Percentiles rank a stretch among this genome's conserved stretches.
These are phyloP conservation scores for Candida hungchunana DNA, from an alignment of 805 yeast species.

Conservation along the genomic window DNA sequence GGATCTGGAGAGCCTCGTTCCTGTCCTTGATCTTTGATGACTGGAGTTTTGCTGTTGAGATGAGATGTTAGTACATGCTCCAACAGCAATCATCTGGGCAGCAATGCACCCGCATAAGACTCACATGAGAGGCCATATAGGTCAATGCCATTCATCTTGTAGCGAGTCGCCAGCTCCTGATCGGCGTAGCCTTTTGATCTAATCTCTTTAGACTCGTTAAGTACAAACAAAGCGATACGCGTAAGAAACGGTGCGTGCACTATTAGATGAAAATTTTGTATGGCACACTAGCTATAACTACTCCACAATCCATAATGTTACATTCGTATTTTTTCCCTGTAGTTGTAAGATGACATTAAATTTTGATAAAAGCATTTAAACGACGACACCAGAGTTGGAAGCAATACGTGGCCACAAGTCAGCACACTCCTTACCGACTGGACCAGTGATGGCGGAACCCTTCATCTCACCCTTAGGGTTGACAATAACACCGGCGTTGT, in stretches of 20 bases:
- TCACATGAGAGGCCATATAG: constrained; percentile 10
- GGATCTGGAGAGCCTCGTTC: constrained; percentile 42
- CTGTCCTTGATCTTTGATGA: constrained; percentile 54
- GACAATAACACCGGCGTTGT: constrained; percentile 99
- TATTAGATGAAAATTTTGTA: constrained; percentile 5
- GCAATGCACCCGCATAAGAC: background rate
- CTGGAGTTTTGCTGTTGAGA: constrained; percentile 28
- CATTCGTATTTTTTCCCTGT: constrained; percentile 22
- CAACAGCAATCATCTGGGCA: background rate
- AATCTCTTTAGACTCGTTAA: no score
- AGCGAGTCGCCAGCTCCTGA: no score
- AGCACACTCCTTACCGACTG: constrained; percentile 99
- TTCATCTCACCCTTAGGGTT: constrained; percentile 99
- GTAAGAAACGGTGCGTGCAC: constrained; percentile 6
- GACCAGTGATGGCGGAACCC: constrained; percentile 99
- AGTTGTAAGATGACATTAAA: constrained; percentile 27
- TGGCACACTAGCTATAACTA: no score
- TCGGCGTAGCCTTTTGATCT: no score
- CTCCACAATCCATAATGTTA: constrained; percentile 19
- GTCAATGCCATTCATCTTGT: constrained; percentile 9
- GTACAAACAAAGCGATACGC: no score
- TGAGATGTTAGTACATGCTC: background rate
- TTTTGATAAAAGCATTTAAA: constrained; percentile 42
- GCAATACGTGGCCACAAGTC: constrained; percentile 99
- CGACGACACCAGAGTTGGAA: constrained; percentile 99